Conservation (phyloP, 2,329 filamentous ascomycete species). For the Emergomyces orientalis region DNA sequence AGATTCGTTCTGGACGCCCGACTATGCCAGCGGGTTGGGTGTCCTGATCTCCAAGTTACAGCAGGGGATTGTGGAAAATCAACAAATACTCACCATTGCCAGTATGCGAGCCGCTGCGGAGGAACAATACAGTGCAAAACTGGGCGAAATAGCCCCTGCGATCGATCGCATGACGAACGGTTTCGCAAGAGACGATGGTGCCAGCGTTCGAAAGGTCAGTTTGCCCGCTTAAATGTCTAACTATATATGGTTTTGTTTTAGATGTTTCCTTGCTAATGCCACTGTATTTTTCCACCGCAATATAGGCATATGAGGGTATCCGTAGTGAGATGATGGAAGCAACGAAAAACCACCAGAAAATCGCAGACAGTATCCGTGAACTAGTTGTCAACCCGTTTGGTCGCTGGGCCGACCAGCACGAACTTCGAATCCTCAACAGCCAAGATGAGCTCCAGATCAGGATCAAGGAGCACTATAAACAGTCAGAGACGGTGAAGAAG, state of each 20-base stretch:
- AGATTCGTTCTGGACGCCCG: conserved; percentile 94
- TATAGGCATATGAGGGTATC: conserved; percentile 85
- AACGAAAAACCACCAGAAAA: conserved; percentile 82
- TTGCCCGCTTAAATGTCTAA: background rate
- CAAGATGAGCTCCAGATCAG: conserved; percentile 87
- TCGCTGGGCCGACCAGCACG: conserved; percentile 93
- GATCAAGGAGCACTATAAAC: conserved; percentile 87
- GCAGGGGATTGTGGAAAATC: conserved; percentile 90
- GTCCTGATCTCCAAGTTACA: conserved; percentile 95
- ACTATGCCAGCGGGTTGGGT: conserved; percentile 92
- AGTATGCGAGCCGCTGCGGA: conserved; percentile 93
- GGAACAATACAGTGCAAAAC: conserved; percentile 71
- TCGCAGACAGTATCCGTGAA: conserved; percentile 91
- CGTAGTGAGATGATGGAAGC: conserved; percentile 88
- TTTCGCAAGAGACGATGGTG: conserved; percentile 86
- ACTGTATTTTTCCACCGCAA: conserved; percentile 1
- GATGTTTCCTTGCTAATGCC: background rate
- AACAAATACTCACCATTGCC: conserved; percentile 83
- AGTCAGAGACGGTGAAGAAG: conserved; percentile 84
- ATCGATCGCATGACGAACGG: conserved; percentile 73
- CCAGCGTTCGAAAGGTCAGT: conserved; percentile 82
- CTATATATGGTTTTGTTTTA: background rate
- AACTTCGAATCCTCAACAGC: conserved; percentile 79
- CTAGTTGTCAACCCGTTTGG: conserved; percentile 90
- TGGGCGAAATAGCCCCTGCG: conserved; percentile 70